Conservation (phyloP, 2,329 filamentous ascomycete species). For the Aspergillus vadensis region DNA sequence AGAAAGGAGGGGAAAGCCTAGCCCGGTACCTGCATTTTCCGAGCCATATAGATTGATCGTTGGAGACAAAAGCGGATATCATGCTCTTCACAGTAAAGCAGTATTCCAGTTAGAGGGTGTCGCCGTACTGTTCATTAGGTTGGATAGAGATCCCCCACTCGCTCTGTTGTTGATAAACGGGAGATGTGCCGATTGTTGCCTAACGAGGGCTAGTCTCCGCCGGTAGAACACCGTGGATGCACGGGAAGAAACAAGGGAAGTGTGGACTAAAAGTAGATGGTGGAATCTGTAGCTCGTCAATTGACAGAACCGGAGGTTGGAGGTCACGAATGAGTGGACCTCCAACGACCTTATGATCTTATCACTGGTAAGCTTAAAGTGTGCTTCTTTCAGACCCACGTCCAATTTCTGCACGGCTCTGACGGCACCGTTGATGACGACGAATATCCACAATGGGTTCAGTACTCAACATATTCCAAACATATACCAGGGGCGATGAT, state of each 20-base stretch:
- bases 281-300: background rate
- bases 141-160: background rate
- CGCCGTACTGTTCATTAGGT: background rate
- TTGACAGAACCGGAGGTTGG: background rate
- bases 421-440: conserved; percentile 1
- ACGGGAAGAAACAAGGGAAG: background rate
- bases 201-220: conserved; percentile 5
- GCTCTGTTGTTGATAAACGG: background rate
- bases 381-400: background rate
- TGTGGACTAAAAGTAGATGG: background rate
- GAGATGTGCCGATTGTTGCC: conserved; percentile 1
- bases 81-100: background rate
- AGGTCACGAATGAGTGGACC: background rate
- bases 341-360: background rate
- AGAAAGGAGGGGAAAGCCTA: background rate
- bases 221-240: background rate
- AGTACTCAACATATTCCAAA: background rate
- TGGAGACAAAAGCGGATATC: background rate
- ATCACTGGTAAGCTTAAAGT: conserved; percentile 6
- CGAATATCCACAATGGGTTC: background rate
- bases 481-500: background rate
- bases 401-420: background rate
- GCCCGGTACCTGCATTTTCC: background rate
- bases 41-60: background rate
- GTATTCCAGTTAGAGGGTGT: background rate